Base-by-base conservation (phyloP, 805 yeast genomes). In the Sugiyamaella floridensis region DNA sequence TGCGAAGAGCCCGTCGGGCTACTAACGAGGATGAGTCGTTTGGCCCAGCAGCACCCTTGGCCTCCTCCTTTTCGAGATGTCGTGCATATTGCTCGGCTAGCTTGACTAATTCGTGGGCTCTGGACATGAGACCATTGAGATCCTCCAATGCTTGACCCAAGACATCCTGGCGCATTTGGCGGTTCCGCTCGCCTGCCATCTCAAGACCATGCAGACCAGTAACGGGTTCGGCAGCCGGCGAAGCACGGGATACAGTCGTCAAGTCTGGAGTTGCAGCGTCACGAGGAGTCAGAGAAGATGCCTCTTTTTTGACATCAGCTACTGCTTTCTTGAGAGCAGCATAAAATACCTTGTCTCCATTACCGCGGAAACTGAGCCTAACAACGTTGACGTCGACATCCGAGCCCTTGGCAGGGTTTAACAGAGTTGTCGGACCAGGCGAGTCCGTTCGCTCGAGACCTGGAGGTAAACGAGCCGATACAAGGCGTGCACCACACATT, bases 331-430 rank as follows among this genome's bases (percentile, higher is more conserved):
- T 65, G 2, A 80, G 65, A 49, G 78, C 75, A 19, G 73, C 75
- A 54, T 75, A 78, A 58, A 85, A 81, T 10, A 67, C 60, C 43
- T 71, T 66, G 16, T 82, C 83, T 7, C 95, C 95, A 4, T 85
- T 85, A 41, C 76, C 76, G 54, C 90, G 77, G 67, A 90, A 90
- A 60, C 95, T 85, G 29, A 89, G 51, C 64, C 86, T 88, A 11
- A 85, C 74, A 4, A 50, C 37, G 34, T 45, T 48, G 14, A 43
- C 48, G 20, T 55, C 58, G n/a, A 20, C 49, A 18, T 50, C 47
- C 1, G 43, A 45, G 18, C 15, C 45, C 18, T 34, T 29, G 22
- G 47, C 50, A 6, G 51, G 43, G 26, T 48, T 47, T 28, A 59
- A 48, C 16, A 51, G 51, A 15, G 55, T 52, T 9, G 54, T 32